Conservation (phyloP, 768 basidiomycete species). For the Tulasnella calospora region DNA sequence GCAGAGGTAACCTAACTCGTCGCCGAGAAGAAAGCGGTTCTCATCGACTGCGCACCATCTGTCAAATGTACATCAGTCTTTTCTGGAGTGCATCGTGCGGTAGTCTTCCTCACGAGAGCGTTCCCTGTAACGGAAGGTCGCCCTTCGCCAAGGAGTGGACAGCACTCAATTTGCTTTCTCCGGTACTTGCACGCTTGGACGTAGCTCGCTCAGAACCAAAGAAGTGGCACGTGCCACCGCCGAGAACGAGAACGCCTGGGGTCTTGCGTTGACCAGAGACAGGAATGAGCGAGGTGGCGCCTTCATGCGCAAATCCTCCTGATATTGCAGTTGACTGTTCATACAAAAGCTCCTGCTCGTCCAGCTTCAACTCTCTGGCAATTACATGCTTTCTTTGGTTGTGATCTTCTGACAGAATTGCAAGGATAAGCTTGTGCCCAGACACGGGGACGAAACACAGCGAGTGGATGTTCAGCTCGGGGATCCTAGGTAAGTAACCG, state of each 20-base stretch:
- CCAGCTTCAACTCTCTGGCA: slow-evolving; percentile 28
- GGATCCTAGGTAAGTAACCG: slow-evolving; percentile 42
- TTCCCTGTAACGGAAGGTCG: slow-evolving; percentile 17
- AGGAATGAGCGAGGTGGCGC: slow-evolving; percentile 28
- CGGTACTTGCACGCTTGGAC: slow-evolving; percentile 46
- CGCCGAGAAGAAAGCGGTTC: slow-evolving; percentile 57
- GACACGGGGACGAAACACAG: slow-evolving; percentile 54
- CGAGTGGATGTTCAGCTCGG: slow-evolving; percentile 64
- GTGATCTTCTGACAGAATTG: slow-evolving; percentile 64
- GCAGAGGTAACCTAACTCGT: slow-evolving; percentile 64
- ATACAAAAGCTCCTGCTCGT: slow-evolving; percentile 31
- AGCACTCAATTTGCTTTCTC: slow-evolving; percentile 34
- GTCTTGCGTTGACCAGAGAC: not conserved
- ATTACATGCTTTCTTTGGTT: slow-evolving; percentile 35
- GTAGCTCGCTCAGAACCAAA: slow-evolving; percentile 14
- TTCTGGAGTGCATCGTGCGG: not conserved
- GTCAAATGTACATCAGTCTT: not conserved
- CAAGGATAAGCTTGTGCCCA: slow-evolving; percentile 47
- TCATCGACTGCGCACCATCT: slow-evolving; percentile 31
- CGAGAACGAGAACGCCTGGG: slow-evolving; percentile 33
- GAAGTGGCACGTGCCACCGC: slow-evolving; percentile 30
- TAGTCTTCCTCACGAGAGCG: not conserved
- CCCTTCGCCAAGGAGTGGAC: slow-evolving; percentile 8
- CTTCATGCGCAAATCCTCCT: slow-evolving; percentile 24
- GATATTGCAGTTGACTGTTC: slow-evolving; percentile 17